Evolutionary conservation across 176 grass and related monocot species (phyloP), one percentile per base, ranked within the genome.

Genomic region (Otatea glauca): DNA sequence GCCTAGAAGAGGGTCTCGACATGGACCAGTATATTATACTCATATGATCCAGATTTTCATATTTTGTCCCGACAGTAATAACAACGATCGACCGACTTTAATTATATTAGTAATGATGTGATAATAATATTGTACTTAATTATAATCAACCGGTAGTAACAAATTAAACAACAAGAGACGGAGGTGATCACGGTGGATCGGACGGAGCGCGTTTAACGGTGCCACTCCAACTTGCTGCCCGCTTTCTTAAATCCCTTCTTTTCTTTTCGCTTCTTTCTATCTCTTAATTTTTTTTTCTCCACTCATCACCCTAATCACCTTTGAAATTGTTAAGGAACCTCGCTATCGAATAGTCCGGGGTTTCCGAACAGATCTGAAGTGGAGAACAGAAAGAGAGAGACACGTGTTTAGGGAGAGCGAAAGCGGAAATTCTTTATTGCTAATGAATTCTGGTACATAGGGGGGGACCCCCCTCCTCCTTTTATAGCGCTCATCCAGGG

Each of bases 191-290:
- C 17, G 48, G 34, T 48, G 27, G 58, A 43, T 34, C 47, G 0
- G 47, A 49, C 47, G 13, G 24, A 55, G 72, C 51, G 50, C 56
- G 64, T 82, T 75, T 78, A 90, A 92, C 72, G 92, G 81, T 72
- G 84, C 88, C 85, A 88, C 69, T 67, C 85, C 90, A 94, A 88
- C 87, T 82, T 89, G 85, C 84, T 32, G 42, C 53, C 55, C 68
- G 12, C 62, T 54, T 72, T 81, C 24, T 65, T 6, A 34, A 86
- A 68, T 50, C 83, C 20, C 32, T 42, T 8, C 10, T 48, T 55
- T 18, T 55, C 14, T 56, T 58, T 58, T 4, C 55, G 24, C 9
- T 25, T 60, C 42, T 68, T 74, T 74, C 50, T 65, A n/a, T 59
- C 55, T 56, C 86, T 84, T 65, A 82, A 75, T 51, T 70, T 74